phyloP scores from a whole-genome alignment of 225 moss, liverwort and hornwort species.

The Pseudoscleropodium purum region DNA sequence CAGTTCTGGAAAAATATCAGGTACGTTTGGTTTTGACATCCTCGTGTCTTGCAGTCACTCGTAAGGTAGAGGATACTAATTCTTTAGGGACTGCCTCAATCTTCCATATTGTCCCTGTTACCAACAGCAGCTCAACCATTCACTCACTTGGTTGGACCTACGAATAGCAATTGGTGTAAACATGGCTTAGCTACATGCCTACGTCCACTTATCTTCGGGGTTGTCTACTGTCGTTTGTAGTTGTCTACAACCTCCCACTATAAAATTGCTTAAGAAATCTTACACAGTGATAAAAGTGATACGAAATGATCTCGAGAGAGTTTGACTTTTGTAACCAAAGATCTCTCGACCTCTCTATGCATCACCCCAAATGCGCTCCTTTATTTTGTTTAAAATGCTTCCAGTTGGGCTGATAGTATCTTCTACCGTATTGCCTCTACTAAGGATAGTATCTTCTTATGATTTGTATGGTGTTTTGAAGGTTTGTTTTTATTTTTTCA shows the following conservation, averaged over 20 bases:
- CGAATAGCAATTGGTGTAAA: not conserved
- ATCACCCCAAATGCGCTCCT: not conserved
- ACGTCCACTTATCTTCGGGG: not conserved
- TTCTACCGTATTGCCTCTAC: not conserved
- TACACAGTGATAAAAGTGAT: not conserved
- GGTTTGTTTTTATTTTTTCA: not conserved
- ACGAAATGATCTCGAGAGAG: not conserved
- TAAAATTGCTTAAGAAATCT: not conserved
- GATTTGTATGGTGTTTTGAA: not conserved
- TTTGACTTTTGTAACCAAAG: not conserved
- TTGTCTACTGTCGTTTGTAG: not conserved
- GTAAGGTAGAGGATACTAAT: not conserved
- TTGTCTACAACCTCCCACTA: not conserved
- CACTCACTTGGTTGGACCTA: not conserved
- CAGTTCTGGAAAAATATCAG: slow-evolving; percentile 85
- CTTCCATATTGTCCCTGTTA: not conserved
- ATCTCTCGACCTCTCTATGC: not conserved
- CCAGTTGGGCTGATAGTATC: not conserved
- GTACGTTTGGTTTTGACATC: slow-evolving; percentile 10
- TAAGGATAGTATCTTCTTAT: not conserved
- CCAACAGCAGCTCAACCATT: not conserved
- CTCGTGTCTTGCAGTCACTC: not conserved
- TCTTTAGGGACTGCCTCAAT: not conserved
- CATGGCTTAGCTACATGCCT: not conserved
- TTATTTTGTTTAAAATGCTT: not conserved